Evolutionary conservation across 768 basidiomycete species (phyloP), one percentile per base, ranked within the genome.

Genomic region (Boletales sp.): DNA sequence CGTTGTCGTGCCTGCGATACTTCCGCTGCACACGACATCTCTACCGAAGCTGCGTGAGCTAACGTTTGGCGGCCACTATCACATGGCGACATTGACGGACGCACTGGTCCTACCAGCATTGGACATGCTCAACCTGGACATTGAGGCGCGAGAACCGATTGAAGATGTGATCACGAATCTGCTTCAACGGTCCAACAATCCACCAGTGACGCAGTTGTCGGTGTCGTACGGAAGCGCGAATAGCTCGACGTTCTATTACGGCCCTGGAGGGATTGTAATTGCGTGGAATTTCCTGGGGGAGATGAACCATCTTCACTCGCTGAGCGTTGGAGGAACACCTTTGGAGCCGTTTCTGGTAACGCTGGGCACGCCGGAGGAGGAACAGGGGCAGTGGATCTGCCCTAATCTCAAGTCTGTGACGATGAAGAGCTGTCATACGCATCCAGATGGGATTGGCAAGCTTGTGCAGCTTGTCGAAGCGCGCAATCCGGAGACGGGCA

Each of bases 101-200:
- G 75, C 74, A 1, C 76, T 90, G 38, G 66, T 76, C 19, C 70
- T 83, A 12, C 88, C 88, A 0, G 56, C 65, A 5, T 70, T 90
- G 40, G 76, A 75, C n/a, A 67, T 72, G 21, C 76, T 90, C 14
- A 80, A 72, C 2, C 70, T 90, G 40, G 85, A 89, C 61, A 79
- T 90, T 51, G 87, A 89, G 62, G 74, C 81, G 1, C 79, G 88
- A n/a, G 85, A 87, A 54, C 78, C 85, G 0, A 74, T 87, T 49
- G 87, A 89, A 60, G 86, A 89, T 41, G 76, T 77, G n/a, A 79
- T 90, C 44, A 72, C 77, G 13, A 71, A 72, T 45, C 76, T 90
- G 39, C 72, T 87, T 28, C 61, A 75, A 18, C 80, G 87, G 25
- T 86, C 85, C 0, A 72, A 74, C 28, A 70, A 76, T 34, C 83